These are phyloP conservation scores for Camelina neglecta DNA, from an alignment of 345 rosid genomes.

Conservation along the genomic window DNA sequence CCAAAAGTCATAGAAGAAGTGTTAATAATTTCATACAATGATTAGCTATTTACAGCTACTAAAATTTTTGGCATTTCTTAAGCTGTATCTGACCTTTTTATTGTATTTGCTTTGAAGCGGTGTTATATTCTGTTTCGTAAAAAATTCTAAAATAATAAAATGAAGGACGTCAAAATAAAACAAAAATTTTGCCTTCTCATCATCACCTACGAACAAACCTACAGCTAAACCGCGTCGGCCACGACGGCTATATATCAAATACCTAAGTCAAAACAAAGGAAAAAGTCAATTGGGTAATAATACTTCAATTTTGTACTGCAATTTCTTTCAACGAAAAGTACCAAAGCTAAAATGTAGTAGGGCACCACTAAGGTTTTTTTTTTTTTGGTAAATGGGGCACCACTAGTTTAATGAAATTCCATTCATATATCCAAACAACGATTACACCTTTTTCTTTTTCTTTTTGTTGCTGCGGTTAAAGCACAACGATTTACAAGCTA, in stretches of 20 bases:
- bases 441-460: not conserved
- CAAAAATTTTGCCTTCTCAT: not conserved
- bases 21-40: slow-evolving; percentile 2
- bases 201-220: not conserved
- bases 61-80: not conserved
- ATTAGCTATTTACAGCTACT: slow-evolving; percentile 40
- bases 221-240: slow-evolving; percentile 39
- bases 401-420: slow-evolving; percentile 2
- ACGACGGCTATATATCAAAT: slow-evolving; percentile 24
- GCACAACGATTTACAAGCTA: too few species aligned
- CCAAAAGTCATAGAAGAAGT: not conserved
- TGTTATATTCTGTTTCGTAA: not conserved
- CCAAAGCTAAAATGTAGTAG: slow-evolving; percentile 2
- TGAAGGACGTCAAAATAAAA: not conserved
- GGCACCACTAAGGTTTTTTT: slow-evolving; percentile 19
- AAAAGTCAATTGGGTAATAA: slow-evolving; percentile 17
- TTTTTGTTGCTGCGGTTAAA: too few species aligned
- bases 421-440: not conserved
- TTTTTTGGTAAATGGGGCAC: slow-evolving; percentile 14
- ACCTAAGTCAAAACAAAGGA: slow-evolving; percentile 14
- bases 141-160: too few species aligned
- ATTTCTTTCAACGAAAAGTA: not conserved
- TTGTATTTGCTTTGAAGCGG: slow-evolving; percentile 14
- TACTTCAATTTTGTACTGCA: not conserved
- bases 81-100: slow-evolving; percentile 15